Percentiles rank a stretch among this genome's conserved stretches.
These are phyloP conservation scores for Candolleomyces aberdarensis DNA, from an alignment of 768 basidiomycete species.

Conservation along the genomic window DNA sequence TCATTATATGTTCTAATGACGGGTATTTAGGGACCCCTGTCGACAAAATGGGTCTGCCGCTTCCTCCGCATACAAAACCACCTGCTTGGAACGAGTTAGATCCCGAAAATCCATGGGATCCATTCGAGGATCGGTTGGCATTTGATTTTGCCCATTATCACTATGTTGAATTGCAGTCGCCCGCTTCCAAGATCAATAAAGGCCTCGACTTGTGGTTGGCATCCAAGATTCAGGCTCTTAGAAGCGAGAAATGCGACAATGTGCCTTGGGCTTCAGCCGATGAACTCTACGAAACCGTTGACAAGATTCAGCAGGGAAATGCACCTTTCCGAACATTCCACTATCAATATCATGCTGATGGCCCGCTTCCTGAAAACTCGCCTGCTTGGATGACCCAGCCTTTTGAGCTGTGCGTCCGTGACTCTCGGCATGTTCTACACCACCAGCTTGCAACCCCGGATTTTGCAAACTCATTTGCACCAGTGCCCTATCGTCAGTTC, in stretches of 20 bases:
- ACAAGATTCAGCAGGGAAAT: slow-evolving; percentile 13
- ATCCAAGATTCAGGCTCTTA: slow-evolving; percentile 7
- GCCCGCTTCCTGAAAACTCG: slow-evolving; percentile 12
- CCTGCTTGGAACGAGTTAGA: background rate
- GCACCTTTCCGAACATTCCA: slow-evolving; percentile 14
- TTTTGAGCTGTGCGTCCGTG: slow-evolving; percentile 19
- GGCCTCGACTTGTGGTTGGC: slow-evolving; percentile 18
- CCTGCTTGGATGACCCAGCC: slow-evolving; percentile 22
- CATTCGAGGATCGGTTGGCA: slow-evolving; percentile 12
- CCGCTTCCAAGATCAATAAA: slow-evolving; percentile 14
- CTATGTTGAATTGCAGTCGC: slow-evolving; percentile 17
- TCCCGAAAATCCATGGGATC: background rate
- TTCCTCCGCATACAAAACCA: background rate
- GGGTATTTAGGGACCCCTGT: background rate
- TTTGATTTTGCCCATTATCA: slow-evolving; percentile 22
- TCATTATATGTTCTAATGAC: too few relatives aligned
- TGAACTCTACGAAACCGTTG: slow-evolving; percentile 13
- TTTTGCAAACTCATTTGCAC: slow-evolving; percentile 15
- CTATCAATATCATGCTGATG: slow-evolving; percentile 15
- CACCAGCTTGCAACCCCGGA: slow-evolving; percentile 17
- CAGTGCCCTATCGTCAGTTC: slow-evolving; percentile 23
- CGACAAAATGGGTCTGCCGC: background rate
- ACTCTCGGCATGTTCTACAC: slow-evolving; percentile 13
- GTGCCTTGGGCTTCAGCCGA: slow-evolving; percentile 7
- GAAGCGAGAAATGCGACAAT: background rate